Conservation (phyloP, 2,329 filamentous ascomycete species). For the Colletotrichum cuscutae region DNA sequence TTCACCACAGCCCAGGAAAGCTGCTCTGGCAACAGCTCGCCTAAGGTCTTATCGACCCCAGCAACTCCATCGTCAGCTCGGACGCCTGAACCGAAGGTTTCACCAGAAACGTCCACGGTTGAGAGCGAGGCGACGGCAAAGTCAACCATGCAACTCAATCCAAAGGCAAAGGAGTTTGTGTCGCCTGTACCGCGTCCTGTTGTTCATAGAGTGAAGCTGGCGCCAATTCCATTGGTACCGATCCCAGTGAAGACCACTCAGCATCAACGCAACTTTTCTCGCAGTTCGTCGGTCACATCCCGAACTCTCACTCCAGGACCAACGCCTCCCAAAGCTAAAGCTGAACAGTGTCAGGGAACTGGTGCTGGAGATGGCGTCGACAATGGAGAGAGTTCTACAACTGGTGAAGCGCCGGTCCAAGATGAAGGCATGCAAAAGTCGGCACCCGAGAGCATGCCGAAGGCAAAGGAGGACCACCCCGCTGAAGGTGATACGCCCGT, state of each 20-base stretch:
- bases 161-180: slow-evolving; percentile 19
- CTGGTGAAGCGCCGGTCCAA: not conserved
- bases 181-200: not conserved
- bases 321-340: not conserved
- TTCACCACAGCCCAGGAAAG: slow-evolving; percentile 8
- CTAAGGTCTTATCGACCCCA: slow-evolving; percentile 1
- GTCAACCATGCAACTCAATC: not conserved
- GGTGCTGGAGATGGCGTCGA: not conserved
- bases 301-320: slow-evolving; percentile 15
- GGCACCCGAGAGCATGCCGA: not conserved
- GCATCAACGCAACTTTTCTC: slow-evolving; percentile 7
- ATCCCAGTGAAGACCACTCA: slow-evolving; percentile 7
- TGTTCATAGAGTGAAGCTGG: not conserved
- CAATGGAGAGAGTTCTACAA: not conserved
- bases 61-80: slow-evolving; percentile 3
- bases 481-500: not conserved
- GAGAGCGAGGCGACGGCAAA: not conserved
- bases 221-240: slow-evolving; percentile 10
- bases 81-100: not conserved
- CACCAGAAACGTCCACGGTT: not conserved
- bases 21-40: slow-evolving; percentile 7
- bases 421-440: not conserved
- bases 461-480: not conserved
- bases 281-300: slow-evolving; percentile 13
- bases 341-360: not conserved